phyloP scores from a whole-genome alignment of 495 filamentous ascomycete genomes.

The Peziza echinospora region DNA sequence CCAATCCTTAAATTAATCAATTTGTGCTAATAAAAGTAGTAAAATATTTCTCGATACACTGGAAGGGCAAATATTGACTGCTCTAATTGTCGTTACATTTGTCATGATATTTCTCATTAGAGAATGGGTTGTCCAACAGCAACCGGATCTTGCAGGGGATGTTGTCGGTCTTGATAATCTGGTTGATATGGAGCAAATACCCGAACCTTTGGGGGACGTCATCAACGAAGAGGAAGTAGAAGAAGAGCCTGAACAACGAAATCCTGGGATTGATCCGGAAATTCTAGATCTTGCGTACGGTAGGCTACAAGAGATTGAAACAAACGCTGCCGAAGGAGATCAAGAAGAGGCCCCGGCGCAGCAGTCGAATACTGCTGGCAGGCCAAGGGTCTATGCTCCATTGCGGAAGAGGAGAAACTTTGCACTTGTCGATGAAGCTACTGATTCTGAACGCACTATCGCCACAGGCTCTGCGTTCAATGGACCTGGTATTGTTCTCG shows the following conservation, averaged over 20 bases:
- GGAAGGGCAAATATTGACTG: constrained; percentile 82
- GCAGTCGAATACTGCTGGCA: background rate
- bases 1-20: no score
- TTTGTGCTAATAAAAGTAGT: no score
- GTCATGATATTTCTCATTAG: constrained; percentile 88
- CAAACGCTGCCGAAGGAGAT: background rate
- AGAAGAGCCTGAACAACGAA: constrained; percentile 2
- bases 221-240: background rate
- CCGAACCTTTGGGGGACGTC: background rate
- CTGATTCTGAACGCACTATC: background rate
- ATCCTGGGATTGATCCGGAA: background rate
- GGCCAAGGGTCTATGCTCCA: constrained; percentile 1
- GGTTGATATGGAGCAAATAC: background rate
- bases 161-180: constrained; percentile 4
- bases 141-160: constrained; percentile 40
- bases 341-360: background rate
- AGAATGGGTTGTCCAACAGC: constrained; percentile 96
- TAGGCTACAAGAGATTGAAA: background rate
- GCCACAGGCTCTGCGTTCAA: background rate
- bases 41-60: constrained; percentile 58
- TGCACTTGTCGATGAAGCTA: background rate
- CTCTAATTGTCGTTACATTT: constrained; percentile 74
- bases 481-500: constrained; percentile 5
- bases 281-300: background rate
- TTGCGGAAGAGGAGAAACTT: constrained; percentile 5